These are phyloP conservation scores for Crepidotus variabilis DNA, from an alignment of 768 basidiomycete species.

Conservation along the genomic window DNA sequence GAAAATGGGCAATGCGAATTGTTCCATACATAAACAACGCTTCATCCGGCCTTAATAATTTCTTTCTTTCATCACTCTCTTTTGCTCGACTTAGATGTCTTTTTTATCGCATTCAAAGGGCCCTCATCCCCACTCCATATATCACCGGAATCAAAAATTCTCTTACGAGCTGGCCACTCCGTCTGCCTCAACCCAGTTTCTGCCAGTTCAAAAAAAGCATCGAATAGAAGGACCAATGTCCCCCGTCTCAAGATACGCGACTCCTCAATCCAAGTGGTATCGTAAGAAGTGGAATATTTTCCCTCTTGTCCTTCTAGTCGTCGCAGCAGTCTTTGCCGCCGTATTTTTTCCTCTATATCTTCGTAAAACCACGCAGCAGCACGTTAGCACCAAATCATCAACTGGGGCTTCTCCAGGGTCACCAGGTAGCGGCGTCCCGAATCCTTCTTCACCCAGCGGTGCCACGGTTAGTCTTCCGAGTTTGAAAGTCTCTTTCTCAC, in stretches of 20 bases:
- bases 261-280: not conserved
- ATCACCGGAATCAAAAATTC: not conserved
- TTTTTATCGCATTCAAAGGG: too few relatives aligned
- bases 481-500: not conserved
- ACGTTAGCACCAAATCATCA: not conserved
- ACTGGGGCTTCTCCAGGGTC: not conserved
- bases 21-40: too few relatives aligned
- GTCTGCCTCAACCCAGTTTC: not conserved
- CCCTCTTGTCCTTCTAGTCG: not conserved
- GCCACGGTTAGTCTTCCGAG: conserved; percentile 12
- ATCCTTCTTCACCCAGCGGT: conserved; percentile 13
- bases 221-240: not conserved
- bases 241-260: not conserved
- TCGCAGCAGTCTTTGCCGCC: not conserved
- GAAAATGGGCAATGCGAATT: too few relatives aligned
- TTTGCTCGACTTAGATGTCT: too few relatives aligned
- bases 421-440: conserved; percentile 3
- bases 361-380: not conserved
- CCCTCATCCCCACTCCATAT: too few relatives aligned
- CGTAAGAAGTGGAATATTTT: not conserved
- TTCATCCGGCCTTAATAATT: too few relatives aligned
- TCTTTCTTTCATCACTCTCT: too few relatives aligned
- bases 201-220: not conserved
- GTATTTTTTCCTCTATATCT: not conserved
- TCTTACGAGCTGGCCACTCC: not conserved